Evolutionary conservation across 2,329 filamentous ascomycete genomes (phyloP).

Genomic region (Grosmannia huntii): DNA sequence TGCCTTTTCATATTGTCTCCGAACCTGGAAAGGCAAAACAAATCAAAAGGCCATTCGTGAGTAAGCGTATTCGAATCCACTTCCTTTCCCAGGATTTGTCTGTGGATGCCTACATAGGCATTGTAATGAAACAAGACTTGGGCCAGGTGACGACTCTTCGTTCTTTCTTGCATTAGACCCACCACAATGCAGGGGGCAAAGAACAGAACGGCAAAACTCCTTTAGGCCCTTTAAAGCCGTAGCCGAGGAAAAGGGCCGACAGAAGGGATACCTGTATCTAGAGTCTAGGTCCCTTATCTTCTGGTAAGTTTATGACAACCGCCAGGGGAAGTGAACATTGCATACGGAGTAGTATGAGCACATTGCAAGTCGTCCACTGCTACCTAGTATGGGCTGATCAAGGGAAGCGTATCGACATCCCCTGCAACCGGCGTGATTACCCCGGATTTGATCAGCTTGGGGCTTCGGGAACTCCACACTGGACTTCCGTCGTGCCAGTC

Average conservation of each 20-base stretch:
- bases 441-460: background rate
- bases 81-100: background rate
- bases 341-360: too few relatives aligned
- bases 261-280: background rate
- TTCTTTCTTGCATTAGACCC: background rate
- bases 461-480: background rate
- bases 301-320: background rate
- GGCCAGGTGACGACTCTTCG: background rate
- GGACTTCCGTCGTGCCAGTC: background rate
- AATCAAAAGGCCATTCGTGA: too few relatives aligned
- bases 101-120: background rate
- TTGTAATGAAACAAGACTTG: background rate
- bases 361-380: too few relatives aligned
- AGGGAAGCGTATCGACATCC: background rate
- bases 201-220: background rate
- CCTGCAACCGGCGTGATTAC: background rate
- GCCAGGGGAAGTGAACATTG: too few relatives aligned
- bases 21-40: too few relatives aligned
- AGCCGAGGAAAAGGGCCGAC: background rate
- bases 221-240: background rate
- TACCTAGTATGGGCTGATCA: background rate
- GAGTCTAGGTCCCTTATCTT: background rate
- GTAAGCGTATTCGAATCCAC: too few relatives aligned
- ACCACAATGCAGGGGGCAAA: background rate
- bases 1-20: too few relatives aligned